Evolutionary conservation across 106 monocot genomes (phyloP), one percentile per base, ranked within the genome.

Genomic region (Acorus calamus): DNA sequence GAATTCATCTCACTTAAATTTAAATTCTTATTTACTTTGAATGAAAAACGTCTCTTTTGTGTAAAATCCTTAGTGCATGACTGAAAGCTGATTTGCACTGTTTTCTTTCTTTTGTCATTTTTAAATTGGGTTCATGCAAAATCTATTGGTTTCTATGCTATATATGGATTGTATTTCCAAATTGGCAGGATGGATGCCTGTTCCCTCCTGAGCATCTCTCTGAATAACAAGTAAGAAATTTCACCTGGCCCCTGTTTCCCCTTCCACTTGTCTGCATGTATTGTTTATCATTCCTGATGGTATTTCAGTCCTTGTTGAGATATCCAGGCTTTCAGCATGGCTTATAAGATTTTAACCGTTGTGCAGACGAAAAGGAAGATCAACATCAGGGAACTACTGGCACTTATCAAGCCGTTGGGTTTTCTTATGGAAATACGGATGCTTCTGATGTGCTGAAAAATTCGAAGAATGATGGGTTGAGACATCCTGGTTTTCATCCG

Each of bases 131-230:
- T 60, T 73, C 45, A 47, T 59, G 42, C 28, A 8, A 72, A 53
- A 56, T 4, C 59, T 28, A 13, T 61, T 49, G 11, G 53, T 4
- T 47, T 66, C 65, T 53, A 59, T 75, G 13, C 66, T 77, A 60
- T 44, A 69, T 67, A 76, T 73, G 50, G 75, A 61, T 70, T 84
- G 4, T n/a, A 61, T 61, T n/a, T 76, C 14, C 63, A 62, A 83
- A 76, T 76, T 73, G 86, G 86, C 87, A 84, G 87, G 87, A 76
- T 66, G 69, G 80, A 61, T 81, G 74, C 74, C 71, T 75, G 64
- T 79, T 73, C 61, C 61, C 59, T 81, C 66, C 65, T 90, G 86
- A 86, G 71, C 74, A 69, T 84, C 77, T 77, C 62, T 82, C 56
- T 46, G 59, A 66, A 57, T 13, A 67, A 67, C 84, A 87, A 81